Evolutionary conservation across 305 asterid species (phyloP).

Genomic region (Solanum chacoense): DNA sequence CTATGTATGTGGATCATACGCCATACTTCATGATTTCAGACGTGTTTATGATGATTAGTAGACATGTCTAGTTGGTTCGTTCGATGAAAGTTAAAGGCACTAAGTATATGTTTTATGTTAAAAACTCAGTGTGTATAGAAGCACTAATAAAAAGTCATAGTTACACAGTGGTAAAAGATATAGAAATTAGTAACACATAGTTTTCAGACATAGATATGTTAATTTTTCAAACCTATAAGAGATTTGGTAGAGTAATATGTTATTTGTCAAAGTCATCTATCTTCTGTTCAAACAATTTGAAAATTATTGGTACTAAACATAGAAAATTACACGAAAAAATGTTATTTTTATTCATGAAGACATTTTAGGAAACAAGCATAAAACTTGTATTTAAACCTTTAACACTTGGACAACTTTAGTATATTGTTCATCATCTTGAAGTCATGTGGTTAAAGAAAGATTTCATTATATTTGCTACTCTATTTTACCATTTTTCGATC

Average conservation of each 20-base stretch:
- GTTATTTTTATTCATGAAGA: neutral
- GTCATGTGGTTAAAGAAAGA: neutral
- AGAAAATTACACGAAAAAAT: neutral
- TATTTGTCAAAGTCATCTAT: neutral
- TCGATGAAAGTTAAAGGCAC: neutral
- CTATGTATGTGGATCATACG: neutral
- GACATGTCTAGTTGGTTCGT: neutral
- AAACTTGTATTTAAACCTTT: neutral
- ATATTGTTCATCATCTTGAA: neutral
- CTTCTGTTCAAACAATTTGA: neutral
- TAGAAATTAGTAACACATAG: neutral
- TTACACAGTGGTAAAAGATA: neutral
- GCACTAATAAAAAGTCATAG: neutral
- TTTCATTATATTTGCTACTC: neutral
- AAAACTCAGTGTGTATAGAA: neutral
- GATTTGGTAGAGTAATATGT: neutral
- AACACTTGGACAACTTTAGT: neutral
- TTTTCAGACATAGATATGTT: neutral
- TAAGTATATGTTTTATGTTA: neutral
- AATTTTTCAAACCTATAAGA: neutral
- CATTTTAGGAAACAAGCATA: neutral
- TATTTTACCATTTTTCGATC: neutral
- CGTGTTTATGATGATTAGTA: neutral
- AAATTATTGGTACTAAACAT: neutral
- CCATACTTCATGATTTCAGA: neutral